phyloP scores from a whole-genome alignment of 2,329 filamentous ascomycete genomes.

The Fusarium metavorans region DNA sequence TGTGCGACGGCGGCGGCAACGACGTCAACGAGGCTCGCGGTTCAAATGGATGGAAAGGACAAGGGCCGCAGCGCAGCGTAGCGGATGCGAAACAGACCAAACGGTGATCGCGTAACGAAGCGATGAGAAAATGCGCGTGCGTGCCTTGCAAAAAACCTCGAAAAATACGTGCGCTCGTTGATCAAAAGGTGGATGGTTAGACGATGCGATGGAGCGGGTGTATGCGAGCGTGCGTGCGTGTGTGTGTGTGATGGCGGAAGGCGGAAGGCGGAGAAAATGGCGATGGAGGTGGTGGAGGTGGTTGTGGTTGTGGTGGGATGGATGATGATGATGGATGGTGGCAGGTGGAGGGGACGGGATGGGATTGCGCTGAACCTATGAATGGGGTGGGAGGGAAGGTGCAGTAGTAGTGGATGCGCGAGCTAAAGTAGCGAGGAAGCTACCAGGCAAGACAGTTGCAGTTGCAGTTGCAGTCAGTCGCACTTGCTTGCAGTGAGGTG shows the following conservation, averaged over 20 bases:
- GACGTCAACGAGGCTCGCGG: conserved; percentile 34
- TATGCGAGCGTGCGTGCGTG: conserved; percentile 20
- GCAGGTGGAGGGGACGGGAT: conserved; percentile 39
- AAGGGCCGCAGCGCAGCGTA: neutral
- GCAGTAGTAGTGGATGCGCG: conserved; percentile 36
- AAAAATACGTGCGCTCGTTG: conserved; percentile 26
- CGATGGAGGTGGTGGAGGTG: conserved; percentile 9
- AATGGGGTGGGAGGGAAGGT: conserved; percentile 42
- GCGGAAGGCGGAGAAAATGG: conserved; percentile 44
- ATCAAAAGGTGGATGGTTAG: conserved; percentile 37
- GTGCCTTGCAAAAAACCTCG: conserved; percentile 15
- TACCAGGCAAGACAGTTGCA: conserved; percentile 17
- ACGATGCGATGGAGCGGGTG: conserved; percentile 43
- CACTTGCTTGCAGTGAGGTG: conserved; percentile 21
- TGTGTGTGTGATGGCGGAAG: conserved; percentile 42
- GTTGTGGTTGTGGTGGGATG: conserved; percentile 22
- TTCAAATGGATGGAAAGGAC: conserved; percentile 1
- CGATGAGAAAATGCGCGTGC: conserved; percentile 7
- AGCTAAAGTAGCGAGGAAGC: neutral
- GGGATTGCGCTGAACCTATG: conserved; percentile 36
- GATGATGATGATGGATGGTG: conserved; percentile 34
- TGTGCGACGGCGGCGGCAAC: conserved; percentile 42
- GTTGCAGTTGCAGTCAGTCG: conserved; percentile 25
- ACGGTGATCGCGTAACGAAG: conserved; percentile 37
- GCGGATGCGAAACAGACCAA: conserved; percentile 25